Evolutionary conservation across 208 protist species (phyloP).

Genomic region (Giardia duodenalis): DNA sequence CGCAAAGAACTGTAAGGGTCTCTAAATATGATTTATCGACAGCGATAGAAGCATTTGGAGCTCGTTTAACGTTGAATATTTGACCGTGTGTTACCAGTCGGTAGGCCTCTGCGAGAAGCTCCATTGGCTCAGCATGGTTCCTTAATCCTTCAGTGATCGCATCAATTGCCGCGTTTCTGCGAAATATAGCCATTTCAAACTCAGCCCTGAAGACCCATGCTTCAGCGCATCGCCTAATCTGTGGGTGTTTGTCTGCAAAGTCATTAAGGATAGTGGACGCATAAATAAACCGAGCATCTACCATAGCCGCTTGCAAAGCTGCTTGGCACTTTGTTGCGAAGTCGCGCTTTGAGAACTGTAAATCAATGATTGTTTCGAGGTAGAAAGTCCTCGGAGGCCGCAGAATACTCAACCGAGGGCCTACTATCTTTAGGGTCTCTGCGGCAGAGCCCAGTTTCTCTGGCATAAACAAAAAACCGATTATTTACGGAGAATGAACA

Average conservation of each 20-base stretch:
- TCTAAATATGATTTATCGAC: no score
- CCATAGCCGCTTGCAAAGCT: background rate
- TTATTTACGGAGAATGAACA: no score
- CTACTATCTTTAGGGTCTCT: no score
- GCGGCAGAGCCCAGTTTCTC: no score
- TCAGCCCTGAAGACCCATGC: background rate
- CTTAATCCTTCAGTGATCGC: background rate
- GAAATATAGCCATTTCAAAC: background rate
- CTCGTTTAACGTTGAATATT: background rate
- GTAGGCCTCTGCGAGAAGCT: background rate
- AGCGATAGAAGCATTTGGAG: background rate
- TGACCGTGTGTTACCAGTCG: background rate
- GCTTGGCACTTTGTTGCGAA: background rate
- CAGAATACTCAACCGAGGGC: background rate
- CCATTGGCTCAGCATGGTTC: background rate
- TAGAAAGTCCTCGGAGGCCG: background rate
- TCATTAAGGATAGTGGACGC: background rate
- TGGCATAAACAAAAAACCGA: no score
- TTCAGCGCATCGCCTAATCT: background rate
- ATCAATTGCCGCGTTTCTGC: background rate
- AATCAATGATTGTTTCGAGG: background rate
- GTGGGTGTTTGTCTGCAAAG: background rate
- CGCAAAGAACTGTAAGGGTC: no score
- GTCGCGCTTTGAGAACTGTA: background rate
- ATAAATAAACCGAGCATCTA: background rate